A percentile compares a stretch with the other conserved stretches of the same genome.
phyloP scores from a whole-genome alignment of 176 grass and related monocot species.

The Poa pratensis region DNA sequence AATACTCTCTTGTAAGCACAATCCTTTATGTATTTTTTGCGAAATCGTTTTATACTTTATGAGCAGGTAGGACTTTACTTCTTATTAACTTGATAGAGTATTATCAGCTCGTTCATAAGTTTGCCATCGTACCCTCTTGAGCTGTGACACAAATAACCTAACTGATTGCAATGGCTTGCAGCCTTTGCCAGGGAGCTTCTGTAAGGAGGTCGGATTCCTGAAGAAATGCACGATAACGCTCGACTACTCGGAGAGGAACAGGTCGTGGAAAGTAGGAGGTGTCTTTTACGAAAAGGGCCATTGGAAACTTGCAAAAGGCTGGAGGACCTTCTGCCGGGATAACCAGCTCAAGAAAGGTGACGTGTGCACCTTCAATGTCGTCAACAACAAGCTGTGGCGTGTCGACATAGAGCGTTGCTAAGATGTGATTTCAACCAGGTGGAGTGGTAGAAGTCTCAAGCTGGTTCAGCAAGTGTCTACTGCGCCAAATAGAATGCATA shows the following conservation, averaged over 20 bases:
- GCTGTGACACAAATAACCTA: background rate
- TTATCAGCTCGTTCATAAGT: background rate
- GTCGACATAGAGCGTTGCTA: background rate
- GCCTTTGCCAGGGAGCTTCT: too few relatives aligned
- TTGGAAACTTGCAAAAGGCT: background rate
- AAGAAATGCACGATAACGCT: background rate
- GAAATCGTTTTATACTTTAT: background rate
- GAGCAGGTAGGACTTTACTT: background rate
- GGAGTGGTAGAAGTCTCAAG: background rate
- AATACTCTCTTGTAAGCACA: conserved; percentile 14
- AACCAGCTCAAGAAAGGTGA: conserved; percentile 18
- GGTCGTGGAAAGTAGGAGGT: background rate
- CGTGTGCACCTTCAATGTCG: conserved; percentile 35
- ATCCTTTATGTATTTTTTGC: background rate
- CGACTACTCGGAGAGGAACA: background rate
- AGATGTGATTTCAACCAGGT: background rate
- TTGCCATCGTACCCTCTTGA: background rate
- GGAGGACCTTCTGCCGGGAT: conserved; percentile 20
- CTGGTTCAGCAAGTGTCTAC: background rate
- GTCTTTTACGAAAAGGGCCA: fast-evolving
- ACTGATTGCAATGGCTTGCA: background rate
- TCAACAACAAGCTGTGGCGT: background rate
- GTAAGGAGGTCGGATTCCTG: background rate
- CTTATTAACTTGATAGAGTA: background rate
- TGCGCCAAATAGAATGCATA: background rate